phyloP scores from a whole-genome alignment of 2,329 filamentous ascomycete species.

The Aspergillus felis region DNA sequence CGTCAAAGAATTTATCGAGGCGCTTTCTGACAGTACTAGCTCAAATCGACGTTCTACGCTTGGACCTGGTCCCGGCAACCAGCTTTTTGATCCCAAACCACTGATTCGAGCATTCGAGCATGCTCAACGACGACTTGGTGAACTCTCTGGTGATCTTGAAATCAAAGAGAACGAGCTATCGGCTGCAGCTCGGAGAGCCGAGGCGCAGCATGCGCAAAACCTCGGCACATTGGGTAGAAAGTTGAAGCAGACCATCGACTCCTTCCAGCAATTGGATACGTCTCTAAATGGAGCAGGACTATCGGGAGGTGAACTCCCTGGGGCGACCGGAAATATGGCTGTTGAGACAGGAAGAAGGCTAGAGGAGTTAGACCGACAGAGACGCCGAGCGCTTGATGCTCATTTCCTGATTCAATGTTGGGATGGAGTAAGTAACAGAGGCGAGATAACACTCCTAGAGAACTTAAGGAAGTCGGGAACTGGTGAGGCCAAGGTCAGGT shows the following conservation, averaged over 20 bases:
- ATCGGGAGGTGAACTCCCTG: constrained; percentile 24
- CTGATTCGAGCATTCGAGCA: constrained; percentile 91
- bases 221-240: constrained; percentile 82
- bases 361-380: constrained; percentile 90
- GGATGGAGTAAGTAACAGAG: constrained; percentile 88
- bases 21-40: constrained; percentile 78
- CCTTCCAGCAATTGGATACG: constrained; percentile 85
- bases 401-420: constrained; percentile 96
- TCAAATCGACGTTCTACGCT: constrained; percentile 72
- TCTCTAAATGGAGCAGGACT: constrained; percentile 64
- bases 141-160: constrained; percentile 72
- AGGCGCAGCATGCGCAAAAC: constrained; percentile 87
- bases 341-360: constrained; percentile 92
- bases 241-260: constrained; percentile 84
- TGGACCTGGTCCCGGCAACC: constrained; percentile 31
- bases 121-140: constrained; percentile 51
- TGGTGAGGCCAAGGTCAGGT: constrained; percentile 88
- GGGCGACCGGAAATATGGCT: constrained; percentile 74
- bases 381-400: constrained; percentile 84
- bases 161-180: constrained; percentile 86
- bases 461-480: constrained; percentile 81
- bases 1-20: constrained; percentile 95
- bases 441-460: constrained; percentile 80
- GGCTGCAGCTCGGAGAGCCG: constrained; percentile 83
- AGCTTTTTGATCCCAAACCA: constrained; percentile 89